phyloP scores from a whole-genome alignment of 371 early-diverging fungal genomes.

The Coemansia sp. region DNA sequence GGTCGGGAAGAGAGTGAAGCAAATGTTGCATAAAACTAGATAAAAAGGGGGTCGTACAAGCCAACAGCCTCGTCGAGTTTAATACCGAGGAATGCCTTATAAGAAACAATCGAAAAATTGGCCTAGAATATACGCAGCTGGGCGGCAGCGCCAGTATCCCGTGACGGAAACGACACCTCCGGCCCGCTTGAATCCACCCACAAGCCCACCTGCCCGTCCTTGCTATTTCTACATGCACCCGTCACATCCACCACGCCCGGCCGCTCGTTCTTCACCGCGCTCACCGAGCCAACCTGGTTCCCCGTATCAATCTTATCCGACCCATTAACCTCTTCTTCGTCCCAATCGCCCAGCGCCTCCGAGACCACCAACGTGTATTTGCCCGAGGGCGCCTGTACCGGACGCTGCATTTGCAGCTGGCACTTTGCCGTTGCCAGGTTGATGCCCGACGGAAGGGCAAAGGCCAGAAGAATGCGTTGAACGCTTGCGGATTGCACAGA shows the following conservation, averaged over 20 bases:
- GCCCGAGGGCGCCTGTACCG: too few species aligned
- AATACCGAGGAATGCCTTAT: neutral
- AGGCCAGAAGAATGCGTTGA: neutral
- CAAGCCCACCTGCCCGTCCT: too few species aligned
- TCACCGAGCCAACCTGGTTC: neutral
- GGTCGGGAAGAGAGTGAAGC: too few species aligned
- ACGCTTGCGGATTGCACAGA: too few species aligned
- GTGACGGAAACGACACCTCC: neutral
- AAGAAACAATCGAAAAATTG: neutral
- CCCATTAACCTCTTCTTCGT: neutral
- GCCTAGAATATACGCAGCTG: too few species aligned
- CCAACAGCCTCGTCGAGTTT: neutral
- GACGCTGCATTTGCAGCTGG: neutral
- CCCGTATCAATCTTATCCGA: neutral
- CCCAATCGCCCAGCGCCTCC: too few species aligned
- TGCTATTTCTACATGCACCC: neutral
- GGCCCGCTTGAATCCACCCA: neutral
- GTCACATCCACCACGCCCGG: neutral
- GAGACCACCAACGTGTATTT: too few species aligned
- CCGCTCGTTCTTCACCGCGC: neutral
- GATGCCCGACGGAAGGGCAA: neutral
- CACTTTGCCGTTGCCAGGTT: neutral
- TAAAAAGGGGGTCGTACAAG: too few species aligned
- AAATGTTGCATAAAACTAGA: too few species aligned
- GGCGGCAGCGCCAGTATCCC: neutral